phyloP scores from a whole-genome alignment of 768 basidiomycete genomes.

The Serendipita sp. region DNA sequence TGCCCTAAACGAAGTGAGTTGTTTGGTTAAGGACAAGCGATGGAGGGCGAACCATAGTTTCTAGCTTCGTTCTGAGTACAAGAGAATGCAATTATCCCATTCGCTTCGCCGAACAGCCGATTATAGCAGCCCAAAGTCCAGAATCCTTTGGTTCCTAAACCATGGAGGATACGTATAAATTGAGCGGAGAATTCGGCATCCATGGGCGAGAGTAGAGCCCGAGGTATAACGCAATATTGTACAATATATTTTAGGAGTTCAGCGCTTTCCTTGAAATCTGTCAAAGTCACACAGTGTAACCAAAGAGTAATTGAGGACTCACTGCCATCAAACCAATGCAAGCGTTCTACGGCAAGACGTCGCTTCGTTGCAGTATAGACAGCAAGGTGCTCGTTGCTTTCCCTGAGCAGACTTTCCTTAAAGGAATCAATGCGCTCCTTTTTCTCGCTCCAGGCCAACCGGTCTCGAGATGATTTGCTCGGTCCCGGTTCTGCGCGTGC shows the following conservation, averaged over 20 bases:
- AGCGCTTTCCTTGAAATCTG: conserved; percentile 25
- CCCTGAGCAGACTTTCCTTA: conserved; percentile 42
- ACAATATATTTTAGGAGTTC: conserved; percentile 38
- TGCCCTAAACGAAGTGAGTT: conserved; percentile 40
- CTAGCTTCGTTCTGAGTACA: conserved; percentile 94
- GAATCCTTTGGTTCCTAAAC: conserved; percentile 78
- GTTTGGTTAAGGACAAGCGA: neutral
- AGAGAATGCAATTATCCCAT: conserved; percentile 74
- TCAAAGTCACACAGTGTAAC: conserved; percentile 24
- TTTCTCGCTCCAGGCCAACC: conserved; percentile 1
- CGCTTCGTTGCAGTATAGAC: conserved; percentile 62
- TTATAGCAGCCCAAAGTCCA: conserved; percentile 75
- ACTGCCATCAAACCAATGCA: conserved; percentile 69
- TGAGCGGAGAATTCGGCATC: conserved; percentile 91
- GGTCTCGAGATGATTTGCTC: neutral
- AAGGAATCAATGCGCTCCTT: conserved; percentile 36
- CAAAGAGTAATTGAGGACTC: conserved; percentile 2
- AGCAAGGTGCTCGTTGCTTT: conserved; percentile 60
- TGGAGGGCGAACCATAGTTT: conserved; percentile 57
- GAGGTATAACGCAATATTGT: conserved; percentile 86
- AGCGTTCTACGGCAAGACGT: conserved; percentile 60
- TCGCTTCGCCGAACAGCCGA: conserved; percentile 76
- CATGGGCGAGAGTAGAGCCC: conserved; percentile 86
- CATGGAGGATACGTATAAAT: conserved; percentile 77
- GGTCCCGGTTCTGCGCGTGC: neutral